A percentile compares a stretch with the other conserved stretches of the same genome.
phyloP scores from a whole-genome alignment of 2,329 filamentous ascomycete species.

The Leptographium lundbergii region DNA sequence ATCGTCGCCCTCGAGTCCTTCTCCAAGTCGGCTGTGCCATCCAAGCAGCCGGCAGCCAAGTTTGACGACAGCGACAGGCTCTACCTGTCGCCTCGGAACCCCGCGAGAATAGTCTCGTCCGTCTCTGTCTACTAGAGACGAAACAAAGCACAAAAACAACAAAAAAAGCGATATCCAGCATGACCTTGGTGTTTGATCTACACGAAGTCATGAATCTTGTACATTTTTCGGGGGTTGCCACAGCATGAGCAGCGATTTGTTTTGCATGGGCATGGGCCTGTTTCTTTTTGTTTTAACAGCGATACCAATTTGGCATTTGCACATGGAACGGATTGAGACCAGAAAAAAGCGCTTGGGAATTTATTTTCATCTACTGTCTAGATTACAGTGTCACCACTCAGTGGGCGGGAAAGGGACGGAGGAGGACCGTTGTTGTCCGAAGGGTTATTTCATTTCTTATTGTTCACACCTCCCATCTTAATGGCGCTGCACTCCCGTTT shows the following conservation, averaged over 20 bases:
- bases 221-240: background rate
- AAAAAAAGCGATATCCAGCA: background rate
- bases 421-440: background rate
- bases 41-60: constrained; percentile 12
- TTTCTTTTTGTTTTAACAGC: background rate
- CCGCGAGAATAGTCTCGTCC: constrained; percentile 37
- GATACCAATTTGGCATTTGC: constrained; percentile 4
- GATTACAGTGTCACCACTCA: constrained; percentile 9
- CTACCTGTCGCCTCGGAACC: constrained; percentile 39
- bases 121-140: constrained; percentile 41
- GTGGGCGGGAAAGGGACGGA: background rate
- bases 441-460: background rate
- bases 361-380: background rate
- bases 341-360: constrained; percentile 2
- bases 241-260: background rate
- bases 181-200: too few species aligned
- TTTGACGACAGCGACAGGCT: constrained; percentile 36
- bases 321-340: background rate
- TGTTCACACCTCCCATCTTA: background rate
- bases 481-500: background rate
- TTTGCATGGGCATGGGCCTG: background rate
- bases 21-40: constrained; percentile 17
- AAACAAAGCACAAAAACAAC: background rate
- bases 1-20: constrained; percentile 45
- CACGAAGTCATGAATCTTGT: background rate